Evolutionary conservation across 1,284 basidiomycete genomes (phyloP), one percentile per base, ranked within the genome.

Genomic region (Cryptococcus maquisensis): DNA sequence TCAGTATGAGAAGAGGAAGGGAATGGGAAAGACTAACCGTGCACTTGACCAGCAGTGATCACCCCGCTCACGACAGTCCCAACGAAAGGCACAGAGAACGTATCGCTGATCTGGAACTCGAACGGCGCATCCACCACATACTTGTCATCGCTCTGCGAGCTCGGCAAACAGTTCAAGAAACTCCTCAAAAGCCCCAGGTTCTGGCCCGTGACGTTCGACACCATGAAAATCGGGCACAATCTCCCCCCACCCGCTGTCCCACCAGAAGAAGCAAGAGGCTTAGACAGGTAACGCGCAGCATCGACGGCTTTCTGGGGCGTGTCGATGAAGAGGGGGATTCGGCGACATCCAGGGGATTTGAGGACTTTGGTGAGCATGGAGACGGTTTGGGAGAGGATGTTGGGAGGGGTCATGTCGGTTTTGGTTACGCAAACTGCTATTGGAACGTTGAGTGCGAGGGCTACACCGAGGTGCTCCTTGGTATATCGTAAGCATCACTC

Each of bases 341-440:
- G 58, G 21, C 68, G 80, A 78, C 95, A 98, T 7, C 95, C 95
- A 8, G 93, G 95, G 64, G 89, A 93, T 72, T 85, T 88, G 55
- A 98, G 78, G 36, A 98, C 92, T 79, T 97, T 98, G 28, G 84
- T 83, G 1, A 98, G 86, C 78, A 98, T 94, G 69, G 89, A 90
- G 54, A 92, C 81, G 0, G 95, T 98, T 71, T 95, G 87, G 39
- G 85, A 85, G 45, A 94, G 82, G 36, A 96, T 86, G 61, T 96
- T 90, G 15, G 86, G 82, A 1, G 95, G 95, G 0, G 94, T 97
- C 95, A 97, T 98, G 74, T 98, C 96, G 68, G 95, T 90, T 89
- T 98, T 98, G 15, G 94, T 97, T 49, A 98, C 87, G 72, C 91
- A 92, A 26, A 96, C 88, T 4, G 93, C 85, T 36, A 99, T 87